phyloP scores from a whole-genome alignment of 2,329 filamentous ascomycete genomes.

The Cercospora berteroae region DNA sequence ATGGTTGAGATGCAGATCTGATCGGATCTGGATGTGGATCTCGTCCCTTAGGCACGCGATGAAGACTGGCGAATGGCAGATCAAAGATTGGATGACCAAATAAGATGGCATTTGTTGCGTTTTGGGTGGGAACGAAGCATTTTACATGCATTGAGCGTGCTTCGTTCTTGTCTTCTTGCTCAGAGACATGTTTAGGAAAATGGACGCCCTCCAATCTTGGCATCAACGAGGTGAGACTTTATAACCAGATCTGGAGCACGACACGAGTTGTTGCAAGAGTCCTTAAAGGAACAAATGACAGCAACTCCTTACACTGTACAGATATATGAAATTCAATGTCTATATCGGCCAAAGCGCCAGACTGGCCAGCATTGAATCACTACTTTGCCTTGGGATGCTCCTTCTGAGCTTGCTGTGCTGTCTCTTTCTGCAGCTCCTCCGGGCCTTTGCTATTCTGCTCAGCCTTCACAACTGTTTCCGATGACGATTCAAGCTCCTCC shows the following conservation, averaged over 20 bases:
- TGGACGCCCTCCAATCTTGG: neutral
- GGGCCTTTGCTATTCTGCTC: conserved; percentile 46
- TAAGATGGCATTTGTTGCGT: neutral
- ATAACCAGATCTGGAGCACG: neutral
- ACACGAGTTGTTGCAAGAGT: neutral
- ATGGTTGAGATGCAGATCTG: neutral
- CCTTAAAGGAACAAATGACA: neutral
- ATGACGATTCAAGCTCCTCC: conserved; percentile 43
- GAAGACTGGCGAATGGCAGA: neutral
- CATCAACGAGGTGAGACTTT: neutral
- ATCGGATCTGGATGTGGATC: neutral
- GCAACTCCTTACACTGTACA: neutral
- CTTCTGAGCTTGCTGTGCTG: conserved; percentile 43
- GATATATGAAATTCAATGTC: neutral
- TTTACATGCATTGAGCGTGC: neutral
- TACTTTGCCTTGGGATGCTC: conserved; percentile 29
- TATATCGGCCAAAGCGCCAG: neutral
- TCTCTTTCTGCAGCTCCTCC: conserved; percentile 47
- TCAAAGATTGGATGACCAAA: neutral
- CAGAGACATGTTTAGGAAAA: neutral
- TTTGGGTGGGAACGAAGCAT: neutral
- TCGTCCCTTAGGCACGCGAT: neutral
- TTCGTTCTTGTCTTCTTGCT: neutral
- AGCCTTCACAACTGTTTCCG: conserved; percentile 44
- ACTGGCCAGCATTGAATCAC: conserved; percentile 20